Evolutionary conservation across 2,329 filamentous ascomycete species (phyloP), one percentile per base, ranked within the genome.

Genomic region (Curvularia eragrostidis): DNA sequence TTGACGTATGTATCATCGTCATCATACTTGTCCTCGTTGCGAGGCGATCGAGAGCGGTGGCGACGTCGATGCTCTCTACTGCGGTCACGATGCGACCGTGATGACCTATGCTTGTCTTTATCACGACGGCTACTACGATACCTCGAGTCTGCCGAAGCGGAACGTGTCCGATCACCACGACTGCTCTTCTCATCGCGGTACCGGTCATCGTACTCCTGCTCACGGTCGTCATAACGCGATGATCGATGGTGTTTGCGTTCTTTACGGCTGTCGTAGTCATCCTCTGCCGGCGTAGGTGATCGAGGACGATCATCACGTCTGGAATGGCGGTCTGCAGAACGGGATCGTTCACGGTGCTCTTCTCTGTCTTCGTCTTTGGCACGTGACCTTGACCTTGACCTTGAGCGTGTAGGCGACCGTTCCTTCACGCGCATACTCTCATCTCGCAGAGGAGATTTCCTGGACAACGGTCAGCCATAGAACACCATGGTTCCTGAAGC

Each of bases 131-230:
- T 87, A 61, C 86, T 87, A 60, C 86, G 85, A 66, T 87, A 85
- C 62, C 83, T 85, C 36, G 77, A 77, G 9, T 86, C 85, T 1
- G 84, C 85, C 2, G 90, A 91, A 5, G 83, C 82, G 5, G 89
- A 91, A 56, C 89, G 83, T 0, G 89, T 87, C 47, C 85, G 83
- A 47, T 87, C 83, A 18, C 69, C 72, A 28, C 70, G 70, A 41
- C 66, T 68, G 0, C 88, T 87, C 49, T 84, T 83, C 47, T 87
- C 83, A 12, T 75, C 73, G 19, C 68, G 69, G 47, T 65, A 46
- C 2, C 66, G 62, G n/a, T 68, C 67, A 30, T 74, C 70, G 12
- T 72, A 59, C 19, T 71, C 81, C 77, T 63, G 78, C 13, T 77
- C 76, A 3, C 76, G 74, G 6, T 75, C 74, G 43, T 74, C 72